Evolutionary conservation across 352 stramenopile species (phyloP), one percentile per base, ranked within the genome.

Genomic region (Phytophthora citrophthora): DNA sequence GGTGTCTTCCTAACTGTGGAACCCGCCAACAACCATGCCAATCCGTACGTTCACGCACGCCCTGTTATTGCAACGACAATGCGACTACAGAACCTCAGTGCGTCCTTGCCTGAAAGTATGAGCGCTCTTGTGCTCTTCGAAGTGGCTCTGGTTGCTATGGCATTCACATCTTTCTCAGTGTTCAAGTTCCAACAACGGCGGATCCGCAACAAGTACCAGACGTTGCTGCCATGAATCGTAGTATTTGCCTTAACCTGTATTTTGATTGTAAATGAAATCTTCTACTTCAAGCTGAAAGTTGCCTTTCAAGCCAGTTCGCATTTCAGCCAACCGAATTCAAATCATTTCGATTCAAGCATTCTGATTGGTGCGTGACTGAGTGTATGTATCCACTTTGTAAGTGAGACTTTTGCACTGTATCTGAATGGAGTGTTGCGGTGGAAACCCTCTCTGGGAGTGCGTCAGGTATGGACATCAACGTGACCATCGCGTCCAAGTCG

Each of bases 141-240:
- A 24, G 57, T 64, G 8, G 50, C 64, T 1, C 24, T 72, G 5
- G 51, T 48, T 2, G 43, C 24, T 6, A 63, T 72, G 64, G 50
- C 49, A 8, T 58, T 72, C 44, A n/a, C 50, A 9, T 51, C 57
- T 9, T 29, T 68, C 29, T 72, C 64, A 3, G 51, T 12, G 5
- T 68, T 72, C 64, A 72, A 68, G 57, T 68, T 72, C 64, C 47
- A 68, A 23, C 57, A 72, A n/a, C 64, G 64, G 7, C 64, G 57
- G 20, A 54, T 72, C 36, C 57, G 57, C 39, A 58, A 54, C 31
- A 72, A 68, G 16, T 72, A 72, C 31, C 50, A 64, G 39, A 32
- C 52, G 6, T 13, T 71, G 6, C 38, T 64, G 26, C 51, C 50
- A 13, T 64, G 39, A 68, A 9, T 20, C 20, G 20, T 20, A 20